These are phyloP conservation scores for Aspergillus thermomutatus DNA, from an alignment of 2,329 filamentous ascomycete species.

Conservation along the genomic window DNA sequence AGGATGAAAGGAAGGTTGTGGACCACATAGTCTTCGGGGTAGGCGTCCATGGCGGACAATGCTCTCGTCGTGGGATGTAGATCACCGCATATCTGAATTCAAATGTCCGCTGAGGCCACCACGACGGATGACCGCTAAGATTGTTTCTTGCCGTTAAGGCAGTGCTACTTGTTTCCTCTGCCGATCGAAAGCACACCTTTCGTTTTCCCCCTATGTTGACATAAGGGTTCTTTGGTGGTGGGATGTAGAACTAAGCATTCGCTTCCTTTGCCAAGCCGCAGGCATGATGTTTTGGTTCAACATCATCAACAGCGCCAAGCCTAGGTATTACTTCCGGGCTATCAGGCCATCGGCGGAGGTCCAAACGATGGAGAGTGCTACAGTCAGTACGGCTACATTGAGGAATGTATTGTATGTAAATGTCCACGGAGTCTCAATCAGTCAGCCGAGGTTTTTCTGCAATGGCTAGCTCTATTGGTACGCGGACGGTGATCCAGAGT, in stretches of 20 bases:
- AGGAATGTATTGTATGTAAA: background rate
- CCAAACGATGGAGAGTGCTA: no score
- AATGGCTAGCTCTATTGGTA: background rate
- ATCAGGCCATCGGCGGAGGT: background rate
- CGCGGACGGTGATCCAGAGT: background rate
- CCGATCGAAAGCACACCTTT: background rate
- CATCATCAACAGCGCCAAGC: background rate
- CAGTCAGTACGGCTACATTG: background rate
- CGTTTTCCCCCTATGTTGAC: background rate
- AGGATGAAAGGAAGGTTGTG: constrained; percentile 84
- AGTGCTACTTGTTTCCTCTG: background rate
- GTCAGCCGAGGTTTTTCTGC: background rate
- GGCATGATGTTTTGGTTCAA: background rate
- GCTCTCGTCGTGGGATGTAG: constrained; percentile 15
- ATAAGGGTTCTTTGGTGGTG: background rate
- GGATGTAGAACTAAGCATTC: background rate
- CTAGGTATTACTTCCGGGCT: background rate
- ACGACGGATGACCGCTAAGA: background rate
- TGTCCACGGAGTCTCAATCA: background rate
- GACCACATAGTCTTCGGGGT: constrained; percentile 66
- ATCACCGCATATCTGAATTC: constrained; percentile 34
- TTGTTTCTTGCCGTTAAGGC: background rate
- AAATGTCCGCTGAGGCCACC: constrained; percentile 8
- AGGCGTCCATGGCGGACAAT: constrained; percentile 45
- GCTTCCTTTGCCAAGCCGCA: background rate